Evolutionary conservation across 768 basidiomycete genomes (phyloP), one percentile per base, ranked within the genome.

Genomic region (Russula brevipes): DNA sequence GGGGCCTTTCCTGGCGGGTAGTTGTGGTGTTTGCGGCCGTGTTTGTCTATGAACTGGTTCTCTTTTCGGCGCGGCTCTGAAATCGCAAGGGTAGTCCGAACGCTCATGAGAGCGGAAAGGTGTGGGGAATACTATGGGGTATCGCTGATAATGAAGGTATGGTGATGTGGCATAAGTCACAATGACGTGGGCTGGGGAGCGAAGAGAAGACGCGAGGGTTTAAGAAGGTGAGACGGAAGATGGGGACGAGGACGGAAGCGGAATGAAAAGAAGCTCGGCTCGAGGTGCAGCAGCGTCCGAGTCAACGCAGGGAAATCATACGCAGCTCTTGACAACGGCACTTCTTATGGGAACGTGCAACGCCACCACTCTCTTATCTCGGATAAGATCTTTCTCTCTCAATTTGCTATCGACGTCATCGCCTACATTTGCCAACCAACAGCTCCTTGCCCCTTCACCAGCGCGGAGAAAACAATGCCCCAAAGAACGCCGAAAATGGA

Each of bases 1-100:
- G 88, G 89, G 2, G 87, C 89, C 75, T 91, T 89, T 71, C 88
- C 86, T 44, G 79, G 80, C 65, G 85, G 85, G 69, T 85, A 85
- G 17, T 81, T 78, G 71, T 90, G 89, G 63, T 87, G 85, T 58
- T 78, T 78, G 52, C 81, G 81, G 51, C 88, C 88, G 69, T 85
- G 71, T 69, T 85, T 87, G 67, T 74, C 71, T 47, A 80, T 70
- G 70, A 87, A 88, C 54, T 80, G 81, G 60, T 76, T 79, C 71
- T 88, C 85, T 72, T 82, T 87, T 62, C 63, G 63, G 50, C 58
- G 58, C 6, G 63, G 58, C 44, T 60, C 63, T 19, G 54, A 50
- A 49, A 17, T 35, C 11, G 59, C 41, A 44, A 50, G n/a, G 41
- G 36, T 54, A n/a, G 65, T 39, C 31, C 53, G 61, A 50, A 50